These are phyloP conservation scores for Chaetomium cochliodes DNA, from an alignment of 495 filamentous ascomycete species.

Conservation along the genomic window DNA sequence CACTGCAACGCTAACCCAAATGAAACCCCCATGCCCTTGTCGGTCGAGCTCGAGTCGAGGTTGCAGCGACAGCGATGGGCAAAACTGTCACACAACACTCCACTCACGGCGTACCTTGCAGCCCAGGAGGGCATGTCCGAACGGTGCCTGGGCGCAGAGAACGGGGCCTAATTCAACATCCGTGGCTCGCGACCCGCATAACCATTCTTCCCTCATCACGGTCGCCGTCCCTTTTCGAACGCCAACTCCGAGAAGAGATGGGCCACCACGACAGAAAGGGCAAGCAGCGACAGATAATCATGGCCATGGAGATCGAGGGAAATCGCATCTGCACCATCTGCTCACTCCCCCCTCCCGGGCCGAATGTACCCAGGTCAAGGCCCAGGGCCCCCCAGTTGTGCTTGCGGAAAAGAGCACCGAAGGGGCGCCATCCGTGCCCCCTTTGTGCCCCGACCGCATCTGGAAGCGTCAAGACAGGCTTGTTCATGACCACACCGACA, in stretches of 20 bases:
- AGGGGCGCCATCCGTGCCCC: conserved; percentile 13
- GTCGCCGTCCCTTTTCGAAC: conserved; percentile 20
- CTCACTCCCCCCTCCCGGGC: conserved; percentile 5
- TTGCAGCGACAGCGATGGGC: conserved; percentile 20
- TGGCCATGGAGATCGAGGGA: conserved; percentile 1
- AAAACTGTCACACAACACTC: conserved; percentile 15
- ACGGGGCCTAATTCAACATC: conserved; percentile 17
- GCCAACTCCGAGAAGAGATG: conserved; percentile 6
- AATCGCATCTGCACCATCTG: neutral
- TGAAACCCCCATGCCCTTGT: conserved; percentile 1
- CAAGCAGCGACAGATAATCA: neutral
- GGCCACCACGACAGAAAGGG: conserved; percentile 4
- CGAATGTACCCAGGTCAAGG: conserved; percentile 7
- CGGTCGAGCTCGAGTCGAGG: conserved; percentile 11
- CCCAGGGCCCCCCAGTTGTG: conserved; percentile 22
- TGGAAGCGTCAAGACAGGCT: conserved; percentile 15
- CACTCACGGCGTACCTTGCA: conserved; percentile 8
- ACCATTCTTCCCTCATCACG: conserved; percentile 18
- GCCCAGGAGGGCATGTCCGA: conserved; percentile 16
- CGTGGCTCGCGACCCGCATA: conserved; percentile 15
- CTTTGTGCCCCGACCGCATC: conserved; percentile 10
- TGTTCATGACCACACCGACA: conserved; percentile 16
- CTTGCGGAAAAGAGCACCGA: conserved; percentile 38
- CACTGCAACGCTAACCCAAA: neutral
- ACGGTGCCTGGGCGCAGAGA: conserved; percentile 4